These are phyloP conservation scores for Fusarium sp. DNA, from an alignment of 2,329 filamentous ascomycete species.

Conservation along the genomic window DNA sequence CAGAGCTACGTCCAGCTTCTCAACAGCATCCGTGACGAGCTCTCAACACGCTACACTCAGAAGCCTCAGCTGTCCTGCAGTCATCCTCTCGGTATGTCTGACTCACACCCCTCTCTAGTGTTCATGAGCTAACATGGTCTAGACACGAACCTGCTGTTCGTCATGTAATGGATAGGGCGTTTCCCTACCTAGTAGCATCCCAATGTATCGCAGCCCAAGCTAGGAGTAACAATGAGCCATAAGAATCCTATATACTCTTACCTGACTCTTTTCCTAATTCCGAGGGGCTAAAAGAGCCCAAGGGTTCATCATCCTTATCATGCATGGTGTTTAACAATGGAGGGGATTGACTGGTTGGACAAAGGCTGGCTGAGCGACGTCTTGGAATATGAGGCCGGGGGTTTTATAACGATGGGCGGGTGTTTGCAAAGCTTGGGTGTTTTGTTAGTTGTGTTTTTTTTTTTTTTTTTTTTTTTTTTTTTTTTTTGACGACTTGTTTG, in stretches of 20 bases:
- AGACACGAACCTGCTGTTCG: constrained; percentile 74
- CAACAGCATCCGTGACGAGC: constrained; percentile 95
- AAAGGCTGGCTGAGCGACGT: background rate
- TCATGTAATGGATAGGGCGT: constrained; percentile 61
- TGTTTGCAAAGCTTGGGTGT: constrained; percentile 17
- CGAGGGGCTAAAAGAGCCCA: background rate
- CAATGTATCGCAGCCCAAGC: constrained; percentile 9
- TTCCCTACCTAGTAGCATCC: background rate
- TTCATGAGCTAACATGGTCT: constrained; percentile 1
- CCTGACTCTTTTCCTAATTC: background rate
- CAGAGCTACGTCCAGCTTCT: constrained; percentile 98
- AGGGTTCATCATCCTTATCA: background rate
- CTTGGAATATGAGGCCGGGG: constrained; percentile 1
- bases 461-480: background rate
- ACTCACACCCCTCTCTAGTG: background rate
- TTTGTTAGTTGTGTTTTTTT: background rate
- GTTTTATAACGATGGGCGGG: constrained; percentile 24
- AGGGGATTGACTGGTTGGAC: background rate
- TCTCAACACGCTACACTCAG: constrained; percentile 88
- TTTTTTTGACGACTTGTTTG: constrained; percentile 1
- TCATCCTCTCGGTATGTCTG: constrained; percentile 86
- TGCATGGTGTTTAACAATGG: constrained; percentile 1
- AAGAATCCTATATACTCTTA: background rate
- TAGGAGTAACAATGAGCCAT: constrained; percentile 19
- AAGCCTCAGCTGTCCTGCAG: constrained; percentile 98